Evolutionary conservation across 192 early-diverging fungal genomes (phyloP), one percentile per base, ranked within the genome.

Genomic region (Geranomyces variabilis): DNA sequence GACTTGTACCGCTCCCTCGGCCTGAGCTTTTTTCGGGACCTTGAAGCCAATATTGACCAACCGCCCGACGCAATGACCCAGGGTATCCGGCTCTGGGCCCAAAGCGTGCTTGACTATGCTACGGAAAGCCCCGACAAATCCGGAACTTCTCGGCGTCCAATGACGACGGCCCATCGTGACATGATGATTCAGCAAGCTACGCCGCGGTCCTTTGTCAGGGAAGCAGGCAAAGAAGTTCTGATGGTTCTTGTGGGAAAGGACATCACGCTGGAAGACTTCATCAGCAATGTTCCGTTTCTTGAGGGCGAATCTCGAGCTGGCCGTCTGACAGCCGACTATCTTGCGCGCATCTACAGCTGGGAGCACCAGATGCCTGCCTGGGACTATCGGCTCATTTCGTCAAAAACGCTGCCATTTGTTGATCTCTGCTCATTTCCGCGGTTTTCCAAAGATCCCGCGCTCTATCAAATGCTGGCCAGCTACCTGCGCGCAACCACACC

Each of bases 161-260:
- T 57, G 22, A 57, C 49, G 9, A 51, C 55, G 4, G 67, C 48
- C 33, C 55, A 24, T 34, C 36, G 55, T 6, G 29, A 53, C 7
- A 56, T 34, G 1, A 21, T 56, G 24, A 46, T 33, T 17, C 17
- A 51, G 29, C 67, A 69, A 55, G 67, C 67, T 21, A 24, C 36
- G 22, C 67, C 67, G 29, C 10, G 36, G 9, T 26, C 55, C 10
- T 47, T 69, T 0, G 55, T 56, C 45, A 41, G 36, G 10, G 36
- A 41, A 7, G 36, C 36, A 41, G 67, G 67, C 17, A 47, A 58
- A 19, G 55, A 47, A 9, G 33, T 69, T 19, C 15, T 53, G 51
- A 17, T 66, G 21, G 48, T 56, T 3, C 55, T 53, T 21, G 28
- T 69, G 24, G 67, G 67, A 0, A 69, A 69, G 53, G 67, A 69